Conservation (phyloP, 2,329 filamentous ascomycete species). For the Pseudogymnoascus sp. region DNA sequence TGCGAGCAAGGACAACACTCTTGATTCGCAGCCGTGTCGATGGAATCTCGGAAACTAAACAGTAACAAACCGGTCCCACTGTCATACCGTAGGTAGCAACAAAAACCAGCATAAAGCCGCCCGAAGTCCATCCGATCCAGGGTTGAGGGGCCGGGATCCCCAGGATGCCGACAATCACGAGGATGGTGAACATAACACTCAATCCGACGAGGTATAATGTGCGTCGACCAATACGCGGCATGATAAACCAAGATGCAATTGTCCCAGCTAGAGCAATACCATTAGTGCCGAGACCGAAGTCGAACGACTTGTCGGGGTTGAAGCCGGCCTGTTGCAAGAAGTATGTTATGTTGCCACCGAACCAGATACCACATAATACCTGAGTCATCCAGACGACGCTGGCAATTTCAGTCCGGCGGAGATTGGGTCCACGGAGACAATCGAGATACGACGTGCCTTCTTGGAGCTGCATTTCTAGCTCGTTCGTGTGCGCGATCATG, state of each 20-base stretch:
- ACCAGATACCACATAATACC: slow-evolving; percentile 54
- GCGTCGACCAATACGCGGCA: slow-evolving; percentile 62
- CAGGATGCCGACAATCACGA: slow-evolving; percentile 20
- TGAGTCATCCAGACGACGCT: slow-evolving; percentile 39
- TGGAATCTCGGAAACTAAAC: neutral
- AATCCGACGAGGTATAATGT: slow-evolving; percentile 30
- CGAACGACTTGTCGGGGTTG: slow-evolving; percentile 30
- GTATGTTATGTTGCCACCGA: slow-evolving; percentile 39
- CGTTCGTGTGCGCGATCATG: slow-evolving; percentile 39
- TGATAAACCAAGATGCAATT: slow-evolving; percentile 34
- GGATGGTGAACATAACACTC: slow-evolving; percentile 12
- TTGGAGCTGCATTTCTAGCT: slow-evolving; percentile 36
- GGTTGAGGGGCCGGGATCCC: slow-evolving; percentile 16
- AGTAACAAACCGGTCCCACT: slow-evolving; percentile 10
- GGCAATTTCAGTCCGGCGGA: slow-evolving; percentile 41
- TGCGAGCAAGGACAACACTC: neutral
- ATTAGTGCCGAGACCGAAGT: slow-evolving; percentile 34
- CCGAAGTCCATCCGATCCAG: slow-evolving; percentile 24
- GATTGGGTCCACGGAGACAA: slow-evolving; percentile 42
- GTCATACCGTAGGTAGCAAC: neutral
- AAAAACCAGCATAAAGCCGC: neutral
- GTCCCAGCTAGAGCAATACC: slow-evolving; percentile 35
- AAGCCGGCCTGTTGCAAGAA: slow-evolving; percentile 41
- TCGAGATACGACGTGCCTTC: slow-evolving; percentile 38
- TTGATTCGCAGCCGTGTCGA: neutral